Evolutionary conservation across 129 eudicot genomes (phyloP).

Genomic region (Kitagawia praeruptora): DNA sequence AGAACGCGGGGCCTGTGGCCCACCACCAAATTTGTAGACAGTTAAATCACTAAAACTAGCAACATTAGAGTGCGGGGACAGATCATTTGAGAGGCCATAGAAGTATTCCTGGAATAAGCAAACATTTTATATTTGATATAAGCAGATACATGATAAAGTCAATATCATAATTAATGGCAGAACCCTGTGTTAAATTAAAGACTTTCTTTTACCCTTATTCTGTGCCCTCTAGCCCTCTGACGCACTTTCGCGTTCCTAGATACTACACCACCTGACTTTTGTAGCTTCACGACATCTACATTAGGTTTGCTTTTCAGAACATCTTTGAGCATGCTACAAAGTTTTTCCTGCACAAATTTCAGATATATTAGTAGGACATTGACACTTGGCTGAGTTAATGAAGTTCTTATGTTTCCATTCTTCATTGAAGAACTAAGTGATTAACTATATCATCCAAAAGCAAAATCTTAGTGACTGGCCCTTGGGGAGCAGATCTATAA

Average conservation of each 20-base stretch:
- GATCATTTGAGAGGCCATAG: conserved; percentile 85
- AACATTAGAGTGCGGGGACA: conserved; percentile 82
- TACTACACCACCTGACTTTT: conserved; percentile 92
- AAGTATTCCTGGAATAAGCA: conserved; percentile 63
- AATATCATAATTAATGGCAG: not conserved
- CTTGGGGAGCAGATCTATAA: not conserved
- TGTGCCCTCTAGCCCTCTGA: conserved; percentile 50
- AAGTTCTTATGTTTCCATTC: not conserved
- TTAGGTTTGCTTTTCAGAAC: conserved; percentile 64
- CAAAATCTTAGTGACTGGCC: not conserved
- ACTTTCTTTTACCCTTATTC: conserved; percentile 58
- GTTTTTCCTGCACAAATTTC: conserved; percentile 65
- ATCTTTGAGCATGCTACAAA: conserved; percentile 92
- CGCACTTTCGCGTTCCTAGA: conserved; percentile 79
- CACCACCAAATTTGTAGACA: conserved; percentile 80
- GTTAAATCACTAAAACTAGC: conserved; percentile 71
- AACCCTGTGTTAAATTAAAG: not conserved
- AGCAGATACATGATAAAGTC: not conserved
- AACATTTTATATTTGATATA: conserved; percentile 5
- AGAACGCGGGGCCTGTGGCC: conserved; percentile 96
- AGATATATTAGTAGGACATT: not conserved
- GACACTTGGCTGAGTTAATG: too few species aligned
- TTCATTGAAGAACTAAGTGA: not conserved
- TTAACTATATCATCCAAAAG: not conserved
- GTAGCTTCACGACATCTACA: conserved; percentile 96